Evolutionary conservation across 306 rosid genomes (phyloP), one percentile per base, ranked within the genome.

Genomic region (Crotalaria pallida): DNA sequence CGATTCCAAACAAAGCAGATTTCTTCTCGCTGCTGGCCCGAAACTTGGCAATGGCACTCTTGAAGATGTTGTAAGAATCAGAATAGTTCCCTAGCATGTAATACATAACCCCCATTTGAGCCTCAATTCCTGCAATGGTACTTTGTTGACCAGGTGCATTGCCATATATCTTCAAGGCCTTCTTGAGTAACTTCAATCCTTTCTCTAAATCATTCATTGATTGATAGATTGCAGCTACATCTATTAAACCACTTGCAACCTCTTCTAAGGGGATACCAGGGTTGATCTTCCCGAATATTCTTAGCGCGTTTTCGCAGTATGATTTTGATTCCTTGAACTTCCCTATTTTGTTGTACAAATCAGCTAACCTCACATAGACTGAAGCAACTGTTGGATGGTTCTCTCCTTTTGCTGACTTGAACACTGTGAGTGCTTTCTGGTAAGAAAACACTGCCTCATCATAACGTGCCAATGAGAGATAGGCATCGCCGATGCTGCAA

Each of bases 401-500:
- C 79, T 85, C 97, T 67, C 97, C 97, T 77, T 85, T 88, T 17
- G 81, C 72, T 59, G 91, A 85, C 79, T 87, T 88, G 68, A 85
- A 91, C 72, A 82, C 87, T 2, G 81, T 79, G 52, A 88, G 82
- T 10, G 96, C 88, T 71, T 91, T 91, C 84, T 88, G 96, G 74
- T 87, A 88, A 49, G 96, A 81, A 67, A 85, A 82, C 10, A 85
- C 69, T 0, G 96, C 97, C 70, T 91, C 97, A 53, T 91, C 97
- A 8, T 88, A 88, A 43, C 89, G 87, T 5, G 89, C 88, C 85
- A 88, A 69, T 3, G 92, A 78, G 8, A 87, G 63, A 72, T 88
- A 88, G 1, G 86, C 96, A 2, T 91, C 97, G 5, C 97, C 97
- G 22, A 88, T 85, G 87, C 88, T 87, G 83, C 93, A 84, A 72